Conservation (phyloP, 1,284 basidiomycete species). For the Austroboletus niveus region DNA sequence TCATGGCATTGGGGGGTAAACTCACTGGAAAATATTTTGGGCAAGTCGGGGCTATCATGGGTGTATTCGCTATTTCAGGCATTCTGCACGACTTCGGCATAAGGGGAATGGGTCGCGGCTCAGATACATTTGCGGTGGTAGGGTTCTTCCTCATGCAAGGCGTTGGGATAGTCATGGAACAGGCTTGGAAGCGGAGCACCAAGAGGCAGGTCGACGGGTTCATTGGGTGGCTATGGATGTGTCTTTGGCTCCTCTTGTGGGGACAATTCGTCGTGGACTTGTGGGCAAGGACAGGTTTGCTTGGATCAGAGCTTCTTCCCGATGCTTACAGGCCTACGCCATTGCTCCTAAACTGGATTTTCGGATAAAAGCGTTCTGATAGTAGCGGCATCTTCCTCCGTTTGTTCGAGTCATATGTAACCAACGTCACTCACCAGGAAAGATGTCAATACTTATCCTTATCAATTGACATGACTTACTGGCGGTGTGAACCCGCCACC, state of each 20-base stretch:
- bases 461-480: too few relatives aligned
- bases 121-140: conserved; percentile 42
- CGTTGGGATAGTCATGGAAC: conserved; percentile 50
- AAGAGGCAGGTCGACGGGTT: conserved; percentile 45
- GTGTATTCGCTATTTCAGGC: conserved; percentile 56
- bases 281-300: conserved; percentile 46
- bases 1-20: conserved; percentile 35
- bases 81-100: conserved; percentile 54
- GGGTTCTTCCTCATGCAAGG: conserved; percentile 60
- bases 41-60: conserved; percentile 46
- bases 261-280: conserved; percentile 48
- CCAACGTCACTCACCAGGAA: neutral
- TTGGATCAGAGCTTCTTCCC: conserved; percentile 14
- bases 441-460: neutral
- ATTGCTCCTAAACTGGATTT: conserved; percentile 19
- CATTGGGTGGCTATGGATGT: conserved; percentile 50
- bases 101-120: conserved; percentile 57
- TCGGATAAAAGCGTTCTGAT: neutral
- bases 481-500: too few relatives aligned
- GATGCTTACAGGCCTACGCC: conserved; percentile 21
- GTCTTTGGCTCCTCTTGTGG: conserved; percentile 44
- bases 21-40: conserved; percentile 40
- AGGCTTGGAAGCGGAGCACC: conserved; percentile 39
- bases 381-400: neutral
- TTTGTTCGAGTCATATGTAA: neutral